These are phyloP conservation scores for Thermomucor indicae-seudaticae DNA, from an alignment of 371 early-diverging fungal species.

Conservation along the genomic window DNA sequence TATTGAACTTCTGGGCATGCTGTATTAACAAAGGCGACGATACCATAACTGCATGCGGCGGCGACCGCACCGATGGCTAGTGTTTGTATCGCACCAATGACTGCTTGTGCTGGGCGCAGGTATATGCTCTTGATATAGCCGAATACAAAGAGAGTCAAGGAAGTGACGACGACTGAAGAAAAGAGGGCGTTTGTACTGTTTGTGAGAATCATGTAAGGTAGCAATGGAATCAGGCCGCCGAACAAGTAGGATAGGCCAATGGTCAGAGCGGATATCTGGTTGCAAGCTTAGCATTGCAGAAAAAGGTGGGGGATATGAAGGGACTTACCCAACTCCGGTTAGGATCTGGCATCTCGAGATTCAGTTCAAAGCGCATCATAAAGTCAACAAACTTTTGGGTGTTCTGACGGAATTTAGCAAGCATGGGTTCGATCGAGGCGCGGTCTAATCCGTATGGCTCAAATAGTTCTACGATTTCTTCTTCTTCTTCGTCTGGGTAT, in stretches of 20 bases:
- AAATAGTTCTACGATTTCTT: conserved; percentile 60
- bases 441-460: conserved; percentile 60
- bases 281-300: not conserved
- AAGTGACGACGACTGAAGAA: conserved; percentile 52
- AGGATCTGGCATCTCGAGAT: conserved; percentile 62
- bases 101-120: conserved; percentile 44
- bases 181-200: conserved; percentile 42
- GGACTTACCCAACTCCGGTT: conserved; percentile 58
- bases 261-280: conserved; percentile 56
- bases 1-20: not conserved
- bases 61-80: conserved; percentile 61
- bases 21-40: conserved; percentile 27
- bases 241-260: conserved; percentile 67
- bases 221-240: conserved; percentile 66
- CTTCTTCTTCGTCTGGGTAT: conserved; percentile 60
- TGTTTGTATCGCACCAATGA: conserved; percentile 54
- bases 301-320: not conserved
- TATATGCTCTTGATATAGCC: conserved; percentile 63
- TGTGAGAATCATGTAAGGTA: conserved; percentile 57
- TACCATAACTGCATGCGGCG: conserved; percentile 51
- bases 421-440: conserved; percentile 53
- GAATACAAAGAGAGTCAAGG: conserved; percentile 60
- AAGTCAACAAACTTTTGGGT: conserved; percentile 65
- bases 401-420: conserved; percentile 48
- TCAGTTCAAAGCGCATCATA: conserved; percentile 74